Evolutionary conservation across 176 grass and related monocot genomes (phyloP).

Genomic region (Carex myosuroides): DNA sequence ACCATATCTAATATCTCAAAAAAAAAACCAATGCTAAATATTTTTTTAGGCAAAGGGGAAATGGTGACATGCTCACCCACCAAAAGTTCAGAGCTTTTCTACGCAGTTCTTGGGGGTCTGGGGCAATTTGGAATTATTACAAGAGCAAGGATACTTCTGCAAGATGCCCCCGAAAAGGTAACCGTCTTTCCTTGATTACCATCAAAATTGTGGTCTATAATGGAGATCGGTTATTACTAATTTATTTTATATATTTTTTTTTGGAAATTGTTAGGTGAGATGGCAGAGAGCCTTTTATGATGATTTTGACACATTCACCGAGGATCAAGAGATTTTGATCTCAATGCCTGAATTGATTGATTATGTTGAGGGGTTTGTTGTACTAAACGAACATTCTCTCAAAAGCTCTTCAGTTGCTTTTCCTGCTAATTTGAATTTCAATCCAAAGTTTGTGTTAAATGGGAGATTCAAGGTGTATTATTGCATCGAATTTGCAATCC

Average conservation of each 20-base stretch:
- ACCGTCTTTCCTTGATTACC: not conserved
- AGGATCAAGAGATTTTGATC: conserved; percentile 60
- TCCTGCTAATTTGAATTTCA: conserved; percentile 35
- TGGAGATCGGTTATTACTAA: not conserved
- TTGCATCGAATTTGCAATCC: conserved; percentile 73
- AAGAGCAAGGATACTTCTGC: conserved; percentile 70
- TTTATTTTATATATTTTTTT: not conserved
- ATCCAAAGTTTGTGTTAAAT: conserved; percentile 35
- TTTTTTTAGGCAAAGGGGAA: conserved; percentile 59
- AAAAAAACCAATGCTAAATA: not conserved
- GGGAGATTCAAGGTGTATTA: conserved; percentile 45
- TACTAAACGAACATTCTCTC: conserved; percentile 51
- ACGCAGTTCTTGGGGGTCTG: conserved; percentile 71
- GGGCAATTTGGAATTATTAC: conserved; percentile 92
- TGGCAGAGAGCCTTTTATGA: conserved; percentile 85
- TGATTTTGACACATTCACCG: conserved; percentile 54
- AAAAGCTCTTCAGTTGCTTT: conserved; percentile 54
- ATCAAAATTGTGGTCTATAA: not conserved
- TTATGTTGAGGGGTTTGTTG: conserved; percentile 83
- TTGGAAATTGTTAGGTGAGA: conserved; percentile 51
- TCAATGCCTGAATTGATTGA: conserved; percentile 60
- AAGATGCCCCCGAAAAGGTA: conserved; percentile 59
- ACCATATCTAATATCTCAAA: not conserved
- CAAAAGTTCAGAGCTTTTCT: conserved; percentile 62
- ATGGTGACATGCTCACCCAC: conserved; percentile 72